A percentile compares a stretch with the other conserved stretches of the same genome.
These are phyloP conservation scores for Radiomyces spectabilis DNA, from an alignment of 192 early-diverging fungal genomes.

Conservation along the genomic window DNA sequence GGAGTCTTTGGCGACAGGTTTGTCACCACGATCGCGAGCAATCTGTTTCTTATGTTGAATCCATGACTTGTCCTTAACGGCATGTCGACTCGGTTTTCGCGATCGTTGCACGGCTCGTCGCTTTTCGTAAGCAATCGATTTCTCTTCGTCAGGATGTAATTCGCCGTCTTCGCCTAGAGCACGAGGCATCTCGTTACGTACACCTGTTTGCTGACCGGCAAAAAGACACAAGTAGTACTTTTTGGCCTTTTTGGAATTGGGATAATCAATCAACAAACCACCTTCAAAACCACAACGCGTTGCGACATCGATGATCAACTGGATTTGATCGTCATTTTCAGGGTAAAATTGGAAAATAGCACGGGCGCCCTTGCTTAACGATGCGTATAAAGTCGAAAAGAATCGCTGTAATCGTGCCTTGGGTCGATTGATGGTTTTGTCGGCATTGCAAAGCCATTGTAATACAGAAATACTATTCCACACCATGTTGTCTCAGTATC, in stretches of 20 bases:
- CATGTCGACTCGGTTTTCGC: slow-evolving; percentile 38
- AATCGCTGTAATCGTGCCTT: slow-evolving; percentile 78
- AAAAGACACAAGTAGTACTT: slow-evolving; percentile 96
- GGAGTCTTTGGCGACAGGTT: slow-evolving; percentile 72
- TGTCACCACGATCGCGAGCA: slow-evolving; percentile 70
- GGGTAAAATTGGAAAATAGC: slow-evolving; percentile 99
- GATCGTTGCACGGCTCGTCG: slow-evolving; percentile 30
- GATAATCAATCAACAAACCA: slow-evolving; percentile 92
- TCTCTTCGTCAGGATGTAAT: slow-evolving; percentile 28
- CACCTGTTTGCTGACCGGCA: slow-evolving; percentile 72
- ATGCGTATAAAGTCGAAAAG: slow-evolving; percentile 89
- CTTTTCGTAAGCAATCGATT: slow-evolving; percentile 34
- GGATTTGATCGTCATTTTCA: slow-evolving; percentile 89
- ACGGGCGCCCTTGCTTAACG: slow-evolving; percentile 79
- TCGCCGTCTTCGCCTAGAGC: slow-evolving; percentile 54
- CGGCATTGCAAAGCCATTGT: slow-evolving; percentile 99
- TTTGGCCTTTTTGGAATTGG: slow-evolving; percentile 93
- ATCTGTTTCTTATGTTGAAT: slow-evolving; percentile 88
- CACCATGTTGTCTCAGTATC: not conserved
- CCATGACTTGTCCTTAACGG: slow-evolving; percentile 84
- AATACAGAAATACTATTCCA: slow-evolving; percentile 80
- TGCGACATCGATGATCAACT: slow-evolving; percentile 83
- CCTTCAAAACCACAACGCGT: slow-evolving; percentile 94
- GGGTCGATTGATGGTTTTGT: slow-evolving; percentile 83
- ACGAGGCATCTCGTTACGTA: slow-evolving; percentile 51